Percentiles rank a stretch among this genome's conserved stretches.
phyloP scores from a whole-genome alignment of 805 yeast species.

The Cyberlindnera samutprakarnensis region DNA sequence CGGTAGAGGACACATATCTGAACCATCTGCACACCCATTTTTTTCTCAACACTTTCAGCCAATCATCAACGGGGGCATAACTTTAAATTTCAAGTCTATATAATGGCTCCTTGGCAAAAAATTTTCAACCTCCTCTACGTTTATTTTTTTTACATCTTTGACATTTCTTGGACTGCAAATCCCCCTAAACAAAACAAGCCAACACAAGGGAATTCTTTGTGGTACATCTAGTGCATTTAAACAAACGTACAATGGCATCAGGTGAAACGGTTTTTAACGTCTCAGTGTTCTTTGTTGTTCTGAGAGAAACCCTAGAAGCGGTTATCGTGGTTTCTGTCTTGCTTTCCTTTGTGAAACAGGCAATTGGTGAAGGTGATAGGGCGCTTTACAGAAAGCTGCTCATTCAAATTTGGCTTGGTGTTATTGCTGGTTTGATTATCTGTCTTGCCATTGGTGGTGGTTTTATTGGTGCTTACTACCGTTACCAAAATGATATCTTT shows the following conservation, averaged over 20 bases:
- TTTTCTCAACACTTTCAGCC: too few relatives aligned
- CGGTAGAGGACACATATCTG: too few relatives aligned
- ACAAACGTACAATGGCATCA: slow-evolving; percentile 1
- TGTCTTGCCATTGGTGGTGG: slow-evolving; percentile 88
- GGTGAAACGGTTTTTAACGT: slow-evolving; percentile 26
- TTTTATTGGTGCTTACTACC: slow-evolving; percentile 89
- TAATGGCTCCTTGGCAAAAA: too few relatives aligned
- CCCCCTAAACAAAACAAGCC: too few relatives aligned
- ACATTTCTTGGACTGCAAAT: too few relatives aligned
- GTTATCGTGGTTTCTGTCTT: slow-evolving; percentile 85
- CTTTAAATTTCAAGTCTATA: too few relatives aligned
- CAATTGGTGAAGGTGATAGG: slow-evolving; percentile 53
- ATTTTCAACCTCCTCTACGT: too few relatives aligned
- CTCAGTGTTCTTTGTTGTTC: slow-evolving; percentile 76
- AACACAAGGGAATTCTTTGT: too few relatives aligned
- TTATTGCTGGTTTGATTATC: slow-evolving; percentile 59
- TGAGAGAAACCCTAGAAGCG: slow-evolving; percentile 93
- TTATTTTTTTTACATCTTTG: too few relatives aligned
- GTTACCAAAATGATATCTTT: slow-evolving; percentile 78
- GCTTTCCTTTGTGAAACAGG: slow-evolving; percentile 85
- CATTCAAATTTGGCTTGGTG: slow-evolving; percentile 87
- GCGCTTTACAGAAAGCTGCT: slow-evolving; percentile 51
- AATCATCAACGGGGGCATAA: too few relatives aligned
- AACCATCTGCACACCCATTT: too few relatives aligned
- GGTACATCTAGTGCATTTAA: too few relatives aligned